These are phyloP conservation scores for Arctostaphylos glauca DNA, from an alignment of 148 eudicot genomes.

Conservation along the genomic window DNA sequence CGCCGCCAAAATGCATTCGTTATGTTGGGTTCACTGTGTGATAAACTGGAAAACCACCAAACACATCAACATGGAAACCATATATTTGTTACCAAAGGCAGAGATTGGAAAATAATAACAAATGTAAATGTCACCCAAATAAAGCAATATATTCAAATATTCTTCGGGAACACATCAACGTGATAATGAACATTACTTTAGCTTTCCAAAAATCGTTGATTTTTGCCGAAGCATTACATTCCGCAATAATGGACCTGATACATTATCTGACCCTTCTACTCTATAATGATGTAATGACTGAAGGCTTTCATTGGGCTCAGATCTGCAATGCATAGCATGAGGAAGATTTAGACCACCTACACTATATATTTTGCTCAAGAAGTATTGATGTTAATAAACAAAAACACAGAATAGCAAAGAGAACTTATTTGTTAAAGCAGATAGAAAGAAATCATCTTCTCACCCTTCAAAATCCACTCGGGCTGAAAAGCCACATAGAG, in stretches of 20 bases:
- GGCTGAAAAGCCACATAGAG: slow-evolving; percentile 49
- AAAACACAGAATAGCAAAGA: background rate
- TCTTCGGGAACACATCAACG: background rate
- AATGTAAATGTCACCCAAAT: background rate
- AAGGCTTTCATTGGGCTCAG: slow-evolving; percentile 44
- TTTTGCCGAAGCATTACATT: slow-evolving; percentile 40
- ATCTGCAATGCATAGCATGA: slow-evolving; percentile 32
- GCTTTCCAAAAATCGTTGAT: slow-evolving; percentile 28
- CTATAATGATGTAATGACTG: slow-evolving; percentile 29
- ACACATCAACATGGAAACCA: background rate
- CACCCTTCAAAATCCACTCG: slow-evolving; percentile 61
- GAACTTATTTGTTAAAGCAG: background rate
- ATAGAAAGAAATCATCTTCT: slow-evolving; percentile 7
- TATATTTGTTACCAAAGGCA: background rate
- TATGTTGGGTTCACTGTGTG: slow-evolving; percentile 49
- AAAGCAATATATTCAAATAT: too few species aligned
- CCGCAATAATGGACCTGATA: slow-evolving; percentile 43
- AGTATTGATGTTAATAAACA: background rate
- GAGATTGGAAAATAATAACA: background rate
- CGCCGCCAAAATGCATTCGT: slow-evolving; percentile 44
- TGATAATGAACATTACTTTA: slow-evolving; percentile 26
- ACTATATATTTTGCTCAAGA: background rate
- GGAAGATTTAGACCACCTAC: slow-evolving; percentile 7
- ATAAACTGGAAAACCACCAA: background rate
- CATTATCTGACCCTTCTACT: slow-evolving; percentile 34